phyloP scores from a whole-genome alignment of 345 rosid genomes.

The Trapa incisa region DNA sequence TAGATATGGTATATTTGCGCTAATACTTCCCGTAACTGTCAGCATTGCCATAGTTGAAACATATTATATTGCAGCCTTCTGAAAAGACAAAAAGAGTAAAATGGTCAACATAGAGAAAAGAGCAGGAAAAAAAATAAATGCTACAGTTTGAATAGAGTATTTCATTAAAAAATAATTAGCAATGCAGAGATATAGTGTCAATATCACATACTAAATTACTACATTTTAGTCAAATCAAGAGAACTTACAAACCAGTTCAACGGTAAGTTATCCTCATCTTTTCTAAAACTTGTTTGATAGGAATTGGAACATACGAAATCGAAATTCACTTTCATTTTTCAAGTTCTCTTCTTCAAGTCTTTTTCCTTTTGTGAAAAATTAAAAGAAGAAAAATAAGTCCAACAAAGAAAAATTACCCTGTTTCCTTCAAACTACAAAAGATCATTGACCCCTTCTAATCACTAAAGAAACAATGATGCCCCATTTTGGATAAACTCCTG shows the following conservation, averaged over 20 bases:
- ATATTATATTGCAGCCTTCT: constrained; percentile 25
- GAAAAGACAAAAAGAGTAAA: neutral
- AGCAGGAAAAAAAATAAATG: neutral
- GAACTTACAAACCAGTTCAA: neutral
- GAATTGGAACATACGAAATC: neutral
- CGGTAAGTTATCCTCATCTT: neutral
- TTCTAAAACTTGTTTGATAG: too few relatives aligned
- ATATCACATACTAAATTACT: neutral
- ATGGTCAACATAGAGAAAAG: neutral
- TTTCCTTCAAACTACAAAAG: neutral
- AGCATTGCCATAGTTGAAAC: constrained; percentile 67
- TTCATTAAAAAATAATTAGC: neutral
- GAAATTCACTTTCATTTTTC: neutral
- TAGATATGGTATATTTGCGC: constrained; percentile 17
- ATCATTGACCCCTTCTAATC: neutral
- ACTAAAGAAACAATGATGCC: neutral
- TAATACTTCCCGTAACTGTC: constrained; percentile 29
- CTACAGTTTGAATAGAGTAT: neutral
- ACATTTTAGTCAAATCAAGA: neutral
- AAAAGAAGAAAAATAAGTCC: neutral
- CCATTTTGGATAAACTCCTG: neutral
- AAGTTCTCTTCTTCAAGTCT: neutral
- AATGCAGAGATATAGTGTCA: neutral
- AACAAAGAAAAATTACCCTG: neutral
- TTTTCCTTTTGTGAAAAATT: neutral